Evolutionary conservation across 176 grass and related monocot genomes (phyloP), one percentile per base, ranked within the genome.

Genomic region (Carex myosuroides): DNA sequence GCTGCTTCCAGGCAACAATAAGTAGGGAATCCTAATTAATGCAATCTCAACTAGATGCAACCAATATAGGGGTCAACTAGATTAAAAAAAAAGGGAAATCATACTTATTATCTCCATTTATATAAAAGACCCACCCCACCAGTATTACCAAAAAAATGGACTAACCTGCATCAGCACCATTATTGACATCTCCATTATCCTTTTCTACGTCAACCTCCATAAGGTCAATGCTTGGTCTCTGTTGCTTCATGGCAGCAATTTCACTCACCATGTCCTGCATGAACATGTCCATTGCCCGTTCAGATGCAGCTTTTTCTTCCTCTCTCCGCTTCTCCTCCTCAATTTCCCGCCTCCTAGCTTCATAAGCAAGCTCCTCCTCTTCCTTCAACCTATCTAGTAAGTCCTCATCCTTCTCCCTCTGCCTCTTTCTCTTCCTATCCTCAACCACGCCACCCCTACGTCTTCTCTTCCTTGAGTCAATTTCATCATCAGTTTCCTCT

Each of bases 321-420:
- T 89, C 85, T 85, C 86, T 90, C 66, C 87, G 85, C 61, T 83
- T 65, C 39, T 68, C 42, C 62, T 83, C 80, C 80, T 83, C 80
- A 50, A 48, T 66, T 29, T 91, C 97, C 20, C 46, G 83, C 90
- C 84, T 91, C 88, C 88, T 94, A 68, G 91, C 42, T 48, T 41
- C 97, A 64, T 94, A 93, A 16, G 65, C 71, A 82, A 98, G 84
- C 93, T 99, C 93, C 65, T 96, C 90, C 52, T 92, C 88, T 75
- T 99, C 97, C 76, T 83, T 96, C 56, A 87, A 67, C 91, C 86
- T 96, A 81, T 99, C 97, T 63, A 80, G 83, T 29, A 94, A 53
- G 64, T 99, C 97, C 57, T 99, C 93, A 46, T 94, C 93, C 79
- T 91, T 99, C 89, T 99, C 97, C 48, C 93, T 88, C 54, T 88